Evolutionary conservation across 2,329 filamentous ascomycete species (phyloP).

Genomic region (Colletotrichum sp.): DNA sequence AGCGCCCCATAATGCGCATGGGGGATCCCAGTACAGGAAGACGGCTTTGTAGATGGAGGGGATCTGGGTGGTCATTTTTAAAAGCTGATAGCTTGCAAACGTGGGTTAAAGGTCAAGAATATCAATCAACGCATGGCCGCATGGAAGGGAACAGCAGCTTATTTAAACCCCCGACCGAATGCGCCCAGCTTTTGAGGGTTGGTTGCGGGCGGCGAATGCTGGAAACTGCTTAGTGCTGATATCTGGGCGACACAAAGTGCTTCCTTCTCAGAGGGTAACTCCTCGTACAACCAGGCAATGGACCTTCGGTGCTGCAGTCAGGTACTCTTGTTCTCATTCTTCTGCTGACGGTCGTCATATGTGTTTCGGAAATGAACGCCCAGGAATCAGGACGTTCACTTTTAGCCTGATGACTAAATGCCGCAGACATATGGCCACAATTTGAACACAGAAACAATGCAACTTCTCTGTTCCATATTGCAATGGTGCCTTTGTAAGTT

Average conservation of each 20-base stretch:
- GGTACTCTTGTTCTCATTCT: accelerated
- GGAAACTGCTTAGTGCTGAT: background rate
- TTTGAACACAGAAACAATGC: background rate
- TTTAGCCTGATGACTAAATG: background rate
- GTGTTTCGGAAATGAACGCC: background rate
- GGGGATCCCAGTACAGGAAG: slow-evolving; percentile 26
- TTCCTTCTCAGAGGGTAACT: background rate
- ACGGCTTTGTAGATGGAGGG: slow-evolving; percentile 22
- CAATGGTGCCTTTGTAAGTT: no score
- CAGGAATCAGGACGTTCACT: background rate
- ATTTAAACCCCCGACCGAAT: background rate
- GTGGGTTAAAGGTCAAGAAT: background rate
- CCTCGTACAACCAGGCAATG: background rate
- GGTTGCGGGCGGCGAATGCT: background rate
- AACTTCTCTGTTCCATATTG: no score
- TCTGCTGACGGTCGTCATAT: background rate
- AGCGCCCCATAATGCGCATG: slow-evolving; percentile 25
- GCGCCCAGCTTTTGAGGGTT: background rate
- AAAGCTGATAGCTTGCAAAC: background rate
- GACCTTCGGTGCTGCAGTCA: background rate
- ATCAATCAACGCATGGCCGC: background rate
- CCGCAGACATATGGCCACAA: background rate
- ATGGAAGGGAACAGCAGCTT: background rate
- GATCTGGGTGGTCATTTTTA: background rate
- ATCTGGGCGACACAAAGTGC: background rate